phyloP scores from a whole-genome alignment of 345 rosid genomes.

The Salix arbutifolia region DNA sequence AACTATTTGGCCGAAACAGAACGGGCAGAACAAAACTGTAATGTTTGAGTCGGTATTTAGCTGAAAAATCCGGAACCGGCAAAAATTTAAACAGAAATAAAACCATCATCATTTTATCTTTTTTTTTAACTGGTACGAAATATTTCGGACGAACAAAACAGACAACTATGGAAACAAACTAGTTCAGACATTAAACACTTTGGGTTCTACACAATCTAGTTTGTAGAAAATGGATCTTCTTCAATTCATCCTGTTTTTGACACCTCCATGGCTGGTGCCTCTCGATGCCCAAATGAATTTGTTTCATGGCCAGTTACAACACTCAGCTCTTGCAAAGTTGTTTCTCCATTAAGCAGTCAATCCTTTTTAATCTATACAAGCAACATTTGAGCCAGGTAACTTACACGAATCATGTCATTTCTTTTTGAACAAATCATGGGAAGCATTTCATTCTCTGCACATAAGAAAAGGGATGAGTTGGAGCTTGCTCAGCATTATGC shows the following conservation, averaged over 20 bases:
- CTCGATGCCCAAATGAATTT: background rate
- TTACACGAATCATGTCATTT: background rate
- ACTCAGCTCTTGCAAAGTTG: background rate
- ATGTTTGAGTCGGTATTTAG: rapidly evolving
- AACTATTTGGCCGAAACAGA: no score
- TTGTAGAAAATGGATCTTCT: background rate
- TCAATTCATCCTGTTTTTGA: background rate
- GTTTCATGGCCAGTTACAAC: background rate
- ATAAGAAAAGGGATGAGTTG: constrained; percentile 18
- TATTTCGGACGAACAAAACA: rapidly evolving
- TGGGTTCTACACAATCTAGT: background rate
- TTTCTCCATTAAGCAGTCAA: background rate
- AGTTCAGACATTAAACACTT: background rate
- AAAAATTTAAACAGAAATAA: no score
- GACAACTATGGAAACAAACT: no score
- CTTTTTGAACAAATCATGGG: constrained; percentile 44
- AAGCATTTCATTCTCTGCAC: constrained; percentile 95
- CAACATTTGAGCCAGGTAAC: constrained; percentile 4
- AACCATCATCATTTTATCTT: no score
- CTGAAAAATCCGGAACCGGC: rapidly evolving
- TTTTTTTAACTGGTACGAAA: no score
- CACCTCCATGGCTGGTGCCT: background rate
- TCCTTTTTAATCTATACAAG: background rate
- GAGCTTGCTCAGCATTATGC: background rate
- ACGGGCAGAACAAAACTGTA: no score